A percentile compares a stretch with the other conserved stretches of the same genome.
Evolutionary conservation across 257 asterid species (phyloP).

Genomic region (Solanum raphanifolium): DNA sequence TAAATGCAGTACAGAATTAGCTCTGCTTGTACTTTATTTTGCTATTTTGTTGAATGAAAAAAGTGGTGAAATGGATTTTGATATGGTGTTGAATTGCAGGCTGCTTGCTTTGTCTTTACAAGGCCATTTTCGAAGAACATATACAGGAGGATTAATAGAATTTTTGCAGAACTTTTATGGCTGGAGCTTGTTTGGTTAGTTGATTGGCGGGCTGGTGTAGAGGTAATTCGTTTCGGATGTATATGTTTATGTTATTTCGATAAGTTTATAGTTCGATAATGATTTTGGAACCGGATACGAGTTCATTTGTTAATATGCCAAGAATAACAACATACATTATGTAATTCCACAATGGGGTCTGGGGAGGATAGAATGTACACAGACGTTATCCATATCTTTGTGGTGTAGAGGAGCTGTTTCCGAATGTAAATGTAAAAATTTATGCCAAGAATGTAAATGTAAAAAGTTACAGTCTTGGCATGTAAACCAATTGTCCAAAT

Average conservation of each 20-base stretch:
- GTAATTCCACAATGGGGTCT: not conserved
- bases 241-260: not conserved
- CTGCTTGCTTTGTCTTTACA: slow-evolving; percentile 44
- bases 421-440: not conserved
- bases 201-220: slow-evolving; percentile 96
- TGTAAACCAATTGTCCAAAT: not conserved
- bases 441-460: not conserved
- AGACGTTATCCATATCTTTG: not conserved
- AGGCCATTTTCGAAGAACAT: slow-evolving; percentile 70
- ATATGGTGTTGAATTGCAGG: slow-evolving; percentile 31
- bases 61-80: not conserved
- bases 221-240: slow-evolving; percentile 32
- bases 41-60: not conserved
- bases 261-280: not conserved
- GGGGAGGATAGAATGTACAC: not conserved
- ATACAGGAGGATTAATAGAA: slow-evolving; percentile 72
- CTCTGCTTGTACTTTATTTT: not conserved
- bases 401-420: not conserved
- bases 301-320: not conserved
- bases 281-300: not conserved
- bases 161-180: slow-evolving; percentile 75
- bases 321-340: not conserved
- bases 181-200: slow-evolving; percentile 92
- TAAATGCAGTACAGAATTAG: not conserved
- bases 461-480: not conserved